Percentiles rank a stretch among this genome's conserved stretches.
These are phyloP conservation scores for Astrocystis sublimbata DNA, from an alignment of 495 filamentous ascomycete genomes.

Conservation along the genomic window DNA sequence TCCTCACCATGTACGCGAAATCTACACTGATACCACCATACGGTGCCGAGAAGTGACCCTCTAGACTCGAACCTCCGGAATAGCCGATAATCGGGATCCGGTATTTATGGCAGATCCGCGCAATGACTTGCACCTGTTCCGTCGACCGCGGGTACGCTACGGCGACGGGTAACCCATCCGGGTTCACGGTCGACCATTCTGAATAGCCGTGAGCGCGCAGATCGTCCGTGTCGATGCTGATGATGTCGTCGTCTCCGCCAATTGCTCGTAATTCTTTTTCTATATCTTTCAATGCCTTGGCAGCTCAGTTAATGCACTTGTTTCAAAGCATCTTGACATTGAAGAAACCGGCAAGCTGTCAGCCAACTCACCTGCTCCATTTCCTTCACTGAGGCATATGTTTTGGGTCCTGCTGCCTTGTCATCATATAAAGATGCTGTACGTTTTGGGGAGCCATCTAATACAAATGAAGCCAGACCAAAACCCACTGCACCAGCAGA, in stretches of 20 bases:
- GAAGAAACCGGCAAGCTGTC: not conserved
- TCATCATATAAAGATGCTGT: slow-evolving; percentile 41
- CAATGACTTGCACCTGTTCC: slow-evolving; percentile 76
- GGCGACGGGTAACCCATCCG: slow-evolving; percentile 73
- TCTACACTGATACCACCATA: slow-evolving; percentile 87
- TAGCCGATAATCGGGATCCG: slow-evolving; percentile 85
- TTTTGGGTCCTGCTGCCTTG: slow-evolving; percentile 36
- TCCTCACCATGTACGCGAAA: slow-evolving; percentile 69
- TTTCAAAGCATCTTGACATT: not conserved
- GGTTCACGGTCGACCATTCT: slow-evolving; percentile 85
- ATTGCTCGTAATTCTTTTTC: slow-evolving; percentile 47
- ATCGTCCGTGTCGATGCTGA: slow-evolving; percentile 83
- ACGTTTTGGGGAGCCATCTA: slow-evolving; percentile 23
- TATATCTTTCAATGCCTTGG: slow-evolving; percentile 64
- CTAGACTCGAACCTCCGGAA: slow-evolving; percentile 83
- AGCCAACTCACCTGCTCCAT: slow-evolving; percentile 49
- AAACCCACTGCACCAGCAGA: slow-evolving; percentile 46
- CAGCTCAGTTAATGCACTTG: slow-evolving; percentile 24
- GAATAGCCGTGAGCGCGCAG: slow-evolving; percentile 81
- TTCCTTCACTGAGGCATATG: slow-evolving; percentile 52
- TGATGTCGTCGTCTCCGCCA: slow-evolving; percentile 62
- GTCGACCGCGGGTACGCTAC: slow-evolving; percentile 78
- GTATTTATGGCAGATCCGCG: slow-evolving; percentile 78
- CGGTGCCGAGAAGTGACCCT: slow-evolving; percentile 85
- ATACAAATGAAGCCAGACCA: slow-evolving; percentile 33